Evolutionary conservation across 257 asterid species (phyloP).

Genomic region (Vinca minor): DNA sequence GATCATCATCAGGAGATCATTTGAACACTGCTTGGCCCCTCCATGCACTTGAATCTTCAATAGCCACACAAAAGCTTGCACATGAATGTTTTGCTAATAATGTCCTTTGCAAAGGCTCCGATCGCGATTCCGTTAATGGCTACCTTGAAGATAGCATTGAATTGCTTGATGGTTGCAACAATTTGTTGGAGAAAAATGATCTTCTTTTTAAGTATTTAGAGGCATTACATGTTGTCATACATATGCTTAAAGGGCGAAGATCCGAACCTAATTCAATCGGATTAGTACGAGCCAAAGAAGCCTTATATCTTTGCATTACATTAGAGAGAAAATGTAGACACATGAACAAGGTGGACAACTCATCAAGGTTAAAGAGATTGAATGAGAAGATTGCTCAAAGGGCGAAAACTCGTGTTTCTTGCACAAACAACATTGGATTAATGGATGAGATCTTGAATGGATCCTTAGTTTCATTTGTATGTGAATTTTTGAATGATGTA

Average conservation of each 20-base stretch:
- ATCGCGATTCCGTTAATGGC: neutral
- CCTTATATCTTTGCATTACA: neutral
- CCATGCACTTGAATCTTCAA: constrained; percentile 3
- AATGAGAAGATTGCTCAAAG: neutral
- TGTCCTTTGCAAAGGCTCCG: neutral
- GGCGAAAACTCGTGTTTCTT: neutral
- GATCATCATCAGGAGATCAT: neutral
- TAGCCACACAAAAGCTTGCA: constrained; percentile 5
- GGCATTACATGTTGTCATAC: neutral
- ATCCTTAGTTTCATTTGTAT: neutral
- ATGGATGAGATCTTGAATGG: constrained; percentile 6
- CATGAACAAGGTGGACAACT: neutral
- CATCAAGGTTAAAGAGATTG: neutral
- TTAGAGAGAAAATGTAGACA: neutral
- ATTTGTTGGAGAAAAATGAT: neutral
- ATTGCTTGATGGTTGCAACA: constrained; percentile 1
- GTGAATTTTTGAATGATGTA: neutral
- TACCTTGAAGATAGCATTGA: constrained; percentile 1
- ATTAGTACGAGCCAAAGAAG: constrained; percentile 1
- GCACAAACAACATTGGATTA: neutral
- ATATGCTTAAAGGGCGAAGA: neutral
- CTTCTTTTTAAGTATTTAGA: neutral
- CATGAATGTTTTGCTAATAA: neutral
- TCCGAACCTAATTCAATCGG: neutral
- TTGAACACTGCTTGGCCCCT: neutral